Percentiles rank a stretch among this genome's conserved stretches.
phyloP scores from a whole-genome alignment of 176 grass and related monocot genomes.

The Aegilops sharonensis region DNA sequence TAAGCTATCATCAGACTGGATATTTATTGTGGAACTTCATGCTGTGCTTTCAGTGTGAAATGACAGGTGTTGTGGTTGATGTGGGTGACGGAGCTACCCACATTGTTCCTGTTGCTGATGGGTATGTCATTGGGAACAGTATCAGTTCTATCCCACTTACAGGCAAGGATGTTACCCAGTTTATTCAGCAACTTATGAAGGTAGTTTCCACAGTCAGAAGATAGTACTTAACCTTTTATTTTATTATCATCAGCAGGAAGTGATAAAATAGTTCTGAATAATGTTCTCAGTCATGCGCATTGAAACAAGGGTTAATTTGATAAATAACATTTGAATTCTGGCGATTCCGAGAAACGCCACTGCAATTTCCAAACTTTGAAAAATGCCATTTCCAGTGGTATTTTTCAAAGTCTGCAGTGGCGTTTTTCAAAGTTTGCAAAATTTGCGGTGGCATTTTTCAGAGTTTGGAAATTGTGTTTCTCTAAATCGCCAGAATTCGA shows the following conservation, averaged over 20 bases:
- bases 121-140: conserved; percentile 97
- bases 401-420: too few species aligned
- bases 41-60: conserved; percentile 95
- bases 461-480: too few species aligned
- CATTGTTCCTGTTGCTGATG: conserved; percentile 96
- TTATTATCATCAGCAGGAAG: neutral
- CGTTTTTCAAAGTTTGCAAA: too few species aligned
- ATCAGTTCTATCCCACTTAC: conserved; percentile 97
- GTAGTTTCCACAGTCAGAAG: conserved; percentile 39
- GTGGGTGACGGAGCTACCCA: conserved; percentile 97
- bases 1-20: neutral
- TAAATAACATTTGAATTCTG: too few species aligned
- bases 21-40: conserved; percentile 44
- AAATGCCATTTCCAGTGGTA: too few species aligned
- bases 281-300: neutral
- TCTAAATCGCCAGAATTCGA: too few species aligned
- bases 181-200: conserved; percentile 96
- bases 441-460: too few species aligned
- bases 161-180: conserved; percentile 95
- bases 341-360: too few species aligned
- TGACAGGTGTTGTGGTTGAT: conserved; percentile 99
- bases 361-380: too few species aligned
- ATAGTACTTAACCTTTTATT: neutral
- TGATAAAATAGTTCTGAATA: neutral
- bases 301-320: neutral